Conservation (phyloP, 768 basidiomycete genomes). For the Jaapia argillacea region DNA sequence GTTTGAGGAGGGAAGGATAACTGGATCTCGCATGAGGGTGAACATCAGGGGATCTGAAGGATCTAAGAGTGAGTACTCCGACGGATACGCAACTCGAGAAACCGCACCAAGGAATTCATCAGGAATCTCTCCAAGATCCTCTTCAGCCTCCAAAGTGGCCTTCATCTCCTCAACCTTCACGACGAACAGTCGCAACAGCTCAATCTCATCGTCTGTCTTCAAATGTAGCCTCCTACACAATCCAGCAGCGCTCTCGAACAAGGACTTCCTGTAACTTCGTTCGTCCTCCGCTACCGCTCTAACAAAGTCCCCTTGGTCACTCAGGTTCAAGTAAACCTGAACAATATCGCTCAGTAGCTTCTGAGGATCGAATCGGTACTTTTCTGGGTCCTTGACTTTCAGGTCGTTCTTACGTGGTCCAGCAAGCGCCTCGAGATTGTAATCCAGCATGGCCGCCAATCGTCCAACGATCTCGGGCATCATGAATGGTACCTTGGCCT, state of each 20-base stretch:
- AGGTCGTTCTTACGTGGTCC: conserved; percentile 86
- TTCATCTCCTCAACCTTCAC: conserved; percentile 78
- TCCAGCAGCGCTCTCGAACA: conserved; percentile 72
- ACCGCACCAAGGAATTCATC: conserved; percentile 87
- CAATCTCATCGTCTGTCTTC: conserved; percentile 73
- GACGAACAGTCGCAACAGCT: conserved; percentile 59
- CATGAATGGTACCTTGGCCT: conserved; percentile 89
- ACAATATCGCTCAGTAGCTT: conserved; percentile 77
- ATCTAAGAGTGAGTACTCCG: conserved; percentile 2
- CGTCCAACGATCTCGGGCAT: conserved; percentile 93
- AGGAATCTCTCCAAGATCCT: conserved; percentile 86
- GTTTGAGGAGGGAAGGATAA: conserved; percentile 76
- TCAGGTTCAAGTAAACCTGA: conserved; percentile 85
- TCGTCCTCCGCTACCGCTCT: conserved; percentile 89
- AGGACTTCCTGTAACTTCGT: conserved; percentile 74
- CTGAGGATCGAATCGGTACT: conserved; percentile 82
- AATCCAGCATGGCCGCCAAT: conserved; percentile 93
- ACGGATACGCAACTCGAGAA: background rate
- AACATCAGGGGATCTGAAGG: conserved; percentile 77
- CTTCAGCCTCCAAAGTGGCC: conserved; percentile 74
- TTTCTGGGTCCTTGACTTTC: conserved; percentile 76
- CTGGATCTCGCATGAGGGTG: conserved; percentile 93
- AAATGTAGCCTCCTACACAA: conserved; percentile 53
- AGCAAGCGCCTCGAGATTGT: conserved; percentile 82
- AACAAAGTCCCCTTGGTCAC: conserved; percentile 69